These are phyloP conservation scores for Novymonas esmeraldas DNA, from an alignment of 208 protist genomes.

Conservation along the genomic window DNA sequence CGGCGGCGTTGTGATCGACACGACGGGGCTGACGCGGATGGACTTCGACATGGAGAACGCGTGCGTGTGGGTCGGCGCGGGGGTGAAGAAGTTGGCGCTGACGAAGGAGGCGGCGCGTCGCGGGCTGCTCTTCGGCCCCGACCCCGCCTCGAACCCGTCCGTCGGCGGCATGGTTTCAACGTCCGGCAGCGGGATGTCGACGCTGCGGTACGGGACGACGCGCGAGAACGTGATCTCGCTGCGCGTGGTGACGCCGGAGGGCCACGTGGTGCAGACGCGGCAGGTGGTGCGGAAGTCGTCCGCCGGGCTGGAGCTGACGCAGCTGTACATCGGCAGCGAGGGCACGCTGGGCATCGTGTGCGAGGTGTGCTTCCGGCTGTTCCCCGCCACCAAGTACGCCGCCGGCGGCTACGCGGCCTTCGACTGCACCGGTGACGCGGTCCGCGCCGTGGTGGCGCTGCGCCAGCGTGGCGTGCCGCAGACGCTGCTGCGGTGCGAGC, in stretches of 20 bases:
- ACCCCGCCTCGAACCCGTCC: constrained; percentile 57
- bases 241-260: constrained; percentile 58
- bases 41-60: constrained; percentile 54
- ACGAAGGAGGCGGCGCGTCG: constrained; percentile 24
- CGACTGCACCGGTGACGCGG: constrained; percentile 43
- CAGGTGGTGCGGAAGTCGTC: constrained; percentile 84
- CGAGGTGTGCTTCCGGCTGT: constrained; percentile 76
- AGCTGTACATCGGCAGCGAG: constrained; percentile 89
- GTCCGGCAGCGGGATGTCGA: constrained; percentile 74
- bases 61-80: constrained; percentile 69
- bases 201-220: constrained; percentile 85
- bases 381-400: constrained; percentile 41
- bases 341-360: constrained; percentile 90
- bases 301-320: constrained; percentile 90
- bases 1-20: constrained; percentile 67
- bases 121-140: constrained; percentile 60
- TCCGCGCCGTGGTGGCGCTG: constrained; percentile 53
- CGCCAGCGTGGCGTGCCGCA: constrained; percentile 47
- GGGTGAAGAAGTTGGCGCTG: constrained; percentile 64
- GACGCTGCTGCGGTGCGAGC: constrained; percentile 72
- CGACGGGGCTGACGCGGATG: constrained; percentile 31
- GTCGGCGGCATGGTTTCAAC: constrained; percentile 82
- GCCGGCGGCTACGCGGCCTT: constrained; percentile 58
- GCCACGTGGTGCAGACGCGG: constrained; percentile 62
- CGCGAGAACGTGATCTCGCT: constrained; percentile 78